Evolutionary conservation across 169 alveolate species (phyloP), one percentile per base, ranked within the genome.

Genomic region (Plasmodium chabaudi): DNA sequence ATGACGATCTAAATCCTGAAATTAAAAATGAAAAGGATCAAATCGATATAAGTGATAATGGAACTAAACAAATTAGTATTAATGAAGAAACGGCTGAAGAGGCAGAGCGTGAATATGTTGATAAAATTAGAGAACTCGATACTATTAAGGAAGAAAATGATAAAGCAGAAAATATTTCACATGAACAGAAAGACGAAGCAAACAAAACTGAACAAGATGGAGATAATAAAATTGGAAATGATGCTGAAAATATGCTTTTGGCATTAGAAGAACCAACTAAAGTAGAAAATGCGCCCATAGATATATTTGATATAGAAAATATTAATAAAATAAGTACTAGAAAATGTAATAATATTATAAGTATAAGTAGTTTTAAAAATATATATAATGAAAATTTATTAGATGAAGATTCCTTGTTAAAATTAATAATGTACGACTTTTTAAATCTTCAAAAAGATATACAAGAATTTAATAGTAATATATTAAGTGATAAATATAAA

Each of bases 321-420:
- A 82, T 82, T 21, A 82, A 82, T 27, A 82, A 67, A 56, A 82
- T 82, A 15, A 82, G 90, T 61, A 67, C 17, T 27, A 56, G 39
- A 67, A 82, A 82, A 59, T 82, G 90, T 64, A 82, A 65, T 42
- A 82, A 82, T 49, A 82, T 82, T 17, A 82, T 82, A 82, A 82
- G 90, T 70, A 82, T 82, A 65, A 68, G 90, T 27, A 82, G 74
- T 53, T 82, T 82, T 49, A 82, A 82, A 82, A 82, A 82, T 82
- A 82, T 82, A 13, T 82, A 82, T 47, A 82, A 82, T 49, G 82
- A 82, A 55, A 82, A 82, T 59, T 34, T 82, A 61, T 49, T 82
- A 17, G 90, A 82, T 82, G 90, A 82, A 13, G 90, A 82, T 67
- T 67, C 72, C 0, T 60, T 82, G 15, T 60, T 82, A 10, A 82